A percentile compares a stretch with the other conserved stretches of the same genome.
Conservation (phyloP, 2,329 filamentous ascomycete genomes). For the Claviceps sp. region DNA sequence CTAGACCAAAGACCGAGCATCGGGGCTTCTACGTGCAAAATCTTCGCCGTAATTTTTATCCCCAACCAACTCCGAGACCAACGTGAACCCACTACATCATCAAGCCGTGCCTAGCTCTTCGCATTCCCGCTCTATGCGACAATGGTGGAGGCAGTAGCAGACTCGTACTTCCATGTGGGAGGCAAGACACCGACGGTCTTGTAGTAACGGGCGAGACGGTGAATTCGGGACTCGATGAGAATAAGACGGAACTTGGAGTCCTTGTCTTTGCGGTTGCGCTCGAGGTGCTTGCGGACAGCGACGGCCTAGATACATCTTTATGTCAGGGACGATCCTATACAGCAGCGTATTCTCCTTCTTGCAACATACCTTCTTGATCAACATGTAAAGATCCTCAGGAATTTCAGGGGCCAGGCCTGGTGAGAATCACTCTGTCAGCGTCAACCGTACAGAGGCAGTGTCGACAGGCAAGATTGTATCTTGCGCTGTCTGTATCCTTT, state of each 20-base stretch:
- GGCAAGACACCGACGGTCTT: constrained; percentile 79
- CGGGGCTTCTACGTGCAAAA: constrained; percentile 30
- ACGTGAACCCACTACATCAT: constrained; percentile 18
- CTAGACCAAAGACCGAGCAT: constrained; percentile 25
- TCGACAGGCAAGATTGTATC: constrained; percentile 13
- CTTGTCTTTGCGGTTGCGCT: constrained; percentile 99
- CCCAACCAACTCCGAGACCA: constrained; percentile 34
- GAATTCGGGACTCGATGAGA: constrained; percentile 99
- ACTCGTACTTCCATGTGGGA: constrained; percentile 99
- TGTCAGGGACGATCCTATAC: neutral
- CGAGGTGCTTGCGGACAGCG: constrained; percentile 98
- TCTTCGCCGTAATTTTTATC: constrained; percentile 22
- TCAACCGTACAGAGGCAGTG: constrained; percentile 76
- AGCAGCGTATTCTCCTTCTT: neutral
- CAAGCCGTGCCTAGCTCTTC: constrained; percentile 1
- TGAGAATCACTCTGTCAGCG: constrained; percentile 86
- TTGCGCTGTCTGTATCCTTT: constrained; percentile 14
- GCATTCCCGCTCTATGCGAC: constrained; percentile 55
- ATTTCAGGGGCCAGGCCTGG: constrained; percentile 96
- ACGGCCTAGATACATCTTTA: constrained; percentile 52
- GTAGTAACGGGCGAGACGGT: constrained; percentile 99
- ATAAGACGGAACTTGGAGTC: constrained; percentile 99
- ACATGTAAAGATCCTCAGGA: constrained; percentile 99
- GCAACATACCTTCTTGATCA: constrained; percentile 90
- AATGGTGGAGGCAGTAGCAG: constrained; percentile 85